Base-by-base conservation (phyloP, 768 basidiomycete genomes). In the Amanita rimosa region DNA sequence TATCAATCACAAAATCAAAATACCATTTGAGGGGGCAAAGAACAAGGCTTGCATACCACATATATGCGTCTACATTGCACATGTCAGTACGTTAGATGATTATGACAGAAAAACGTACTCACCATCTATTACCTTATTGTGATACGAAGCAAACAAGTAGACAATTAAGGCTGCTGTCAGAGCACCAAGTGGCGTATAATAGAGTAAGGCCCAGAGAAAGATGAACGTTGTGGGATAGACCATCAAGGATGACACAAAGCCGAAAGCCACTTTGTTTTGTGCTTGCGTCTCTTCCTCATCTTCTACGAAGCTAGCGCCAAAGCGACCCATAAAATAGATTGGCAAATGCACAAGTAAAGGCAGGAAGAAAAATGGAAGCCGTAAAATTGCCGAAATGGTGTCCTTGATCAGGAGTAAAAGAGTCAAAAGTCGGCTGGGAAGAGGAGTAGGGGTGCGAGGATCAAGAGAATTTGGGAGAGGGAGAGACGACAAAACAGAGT, bases 221-320 rank as follows among this genome's bases (percentile, higher is more conserved):
- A 89, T 79, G 69, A 97, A 97, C 29, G 83, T 65, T n/a, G 80
- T 62, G 17, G 90, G 83, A 68, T 97, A 96, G 37, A 86, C 81
- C 54, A 80, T 59, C 48, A 89, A 58, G 50, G 85, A 65, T 34
- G 85, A 77, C 46, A 96, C 63, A 31, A 95, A 58, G 1, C 92
- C 92, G 57, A 95, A 83, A 10, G 87, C 82, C 39, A 96, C 79
- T 72, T 99, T 99, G 71, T 91, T 98, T 72, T 98, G 94, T 38
- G 95, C 96, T 63, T 90, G 85, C 9, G 90, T 85, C 63, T 97
- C 95, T 63, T 97, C 85, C 61, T 97, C 93, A 52, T 91, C 79
- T 58, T 85, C 75, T 31, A 76, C 81, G 33, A 95, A 67, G 40
- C 75, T 67, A 16, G 85, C 86, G 39, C 89, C 91, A 45, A 83